Base-by-base conservation (phyloP, 1,284 basidiomycete species). In the Sporisorium scitamineum region DNA sequence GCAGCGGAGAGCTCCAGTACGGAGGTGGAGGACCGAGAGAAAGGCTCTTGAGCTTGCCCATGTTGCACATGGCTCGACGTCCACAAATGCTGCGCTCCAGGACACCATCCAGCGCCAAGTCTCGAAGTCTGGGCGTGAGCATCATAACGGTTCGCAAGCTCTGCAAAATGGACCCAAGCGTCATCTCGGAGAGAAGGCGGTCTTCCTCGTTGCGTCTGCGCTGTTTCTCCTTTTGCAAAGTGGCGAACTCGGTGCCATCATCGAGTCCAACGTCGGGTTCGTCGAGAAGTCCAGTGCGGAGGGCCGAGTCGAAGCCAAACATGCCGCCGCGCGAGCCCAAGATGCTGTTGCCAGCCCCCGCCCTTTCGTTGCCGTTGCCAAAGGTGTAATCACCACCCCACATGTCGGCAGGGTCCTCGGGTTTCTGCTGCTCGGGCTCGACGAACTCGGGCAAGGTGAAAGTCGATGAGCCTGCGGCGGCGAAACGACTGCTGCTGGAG, bases 11-110 rank as follows among this genome's bases (percentile, higher is more conserved):
- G 42, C 76, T 76, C 78, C 78, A 79, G 53, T 75, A 78, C 6
- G 74, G 78, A 6, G 78, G 78, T 4, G 76, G 78, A 41, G 78
- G 78, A 10, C 78, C 78, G 13, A 79, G 67, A 8, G 78, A 78
- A 5, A 79, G 71, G 20, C 69, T 70, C 37, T 71, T 70, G 55
- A 79, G 66, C 61, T 79, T 77, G 51, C 67, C 65, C 65, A 79
- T 69, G 50, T 59, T 72, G 62, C 62, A 66, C 71, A 71, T 72
- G 22, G 70, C 65, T 37, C 75, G 61, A 27, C 70, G 62, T n/a
- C 76, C 78, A 37, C 70, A 68, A 42, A 79, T 64, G 41, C 69
- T 63, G 31, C 74, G 63, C 39, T 79, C 78, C 53, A 79, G 27
- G 1, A 77, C 73, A 51, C 75, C 76, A 42, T 78, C 74, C n/a